A percentile compares a stretch with the other conserved stretches of the same genome.
Conservation (phyloP, 2,329 filamentous ascomycete species). For the Ophiostoma perfectum region DNA sequence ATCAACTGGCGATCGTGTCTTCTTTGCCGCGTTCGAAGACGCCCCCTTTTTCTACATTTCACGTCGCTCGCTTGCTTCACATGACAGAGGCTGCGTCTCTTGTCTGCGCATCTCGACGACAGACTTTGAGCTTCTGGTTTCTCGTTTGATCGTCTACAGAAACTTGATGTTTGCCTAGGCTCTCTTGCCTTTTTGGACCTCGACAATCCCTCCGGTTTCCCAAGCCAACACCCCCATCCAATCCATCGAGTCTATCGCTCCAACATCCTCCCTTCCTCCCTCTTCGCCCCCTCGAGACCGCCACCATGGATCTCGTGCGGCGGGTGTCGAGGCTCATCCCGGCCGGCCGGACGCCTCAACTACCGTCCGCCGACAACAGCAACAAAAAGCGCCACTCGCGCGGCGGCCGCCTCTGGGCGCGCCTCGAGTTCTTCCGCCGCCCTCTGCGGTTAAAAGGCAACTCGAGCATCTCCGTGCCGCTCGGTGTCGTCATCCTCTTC, state of each 20-base stretch:
- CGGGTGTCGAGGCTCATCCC: constrained; percentile 50
- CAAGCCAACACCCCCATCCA: neutral
- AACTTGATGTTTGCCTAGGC: constrained; percentile 7
- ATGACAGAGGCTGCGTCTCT: constrained; percentile 6
- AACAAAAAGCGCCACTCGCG: constrained; percentile 45
- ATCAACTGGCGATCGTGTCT: constrained; percentile 12
- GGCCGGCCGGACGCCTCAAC: constrained; percentile 37
- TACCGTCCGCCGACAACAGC: constrained; percentile 50
- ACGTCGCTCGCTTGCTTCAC: neutral
- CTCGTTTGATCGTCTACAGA: neutral
- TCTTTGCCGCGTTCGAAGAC: constrained; percentile 7
- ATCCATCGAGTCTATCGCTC: neutral
- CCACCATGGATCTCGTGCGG: constrained; percentile 53
- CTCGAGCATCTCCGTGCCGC: constrained; percentile 83
- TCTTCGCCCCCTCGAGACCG: constrained; percentile 6
- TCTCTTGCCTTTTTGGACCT: constrained; percentile 11
- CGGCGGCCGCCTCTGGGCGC: constrained; percentile 40
- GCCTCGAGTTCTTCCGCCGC: constrained; percentile 75
- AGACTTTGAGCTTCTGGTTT: neutral
- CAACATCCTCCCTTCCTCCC: constrained; percentile 1
- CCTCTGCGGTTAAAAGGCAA: constrained; percentile 86
- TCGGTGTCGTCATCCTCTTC: constrained; percentile 89
- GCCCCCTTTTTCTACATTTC: constrained; percentile 5
- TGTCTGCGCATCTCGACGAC: neutral
- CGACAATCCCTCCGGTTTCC: neutral